A percentile compares a stretch with the other conserved stretches of the same genome.
phyloP scores from a whole-genome alignment of 179 eudicot species.

The Vitellaria paradoxa region DNA sequence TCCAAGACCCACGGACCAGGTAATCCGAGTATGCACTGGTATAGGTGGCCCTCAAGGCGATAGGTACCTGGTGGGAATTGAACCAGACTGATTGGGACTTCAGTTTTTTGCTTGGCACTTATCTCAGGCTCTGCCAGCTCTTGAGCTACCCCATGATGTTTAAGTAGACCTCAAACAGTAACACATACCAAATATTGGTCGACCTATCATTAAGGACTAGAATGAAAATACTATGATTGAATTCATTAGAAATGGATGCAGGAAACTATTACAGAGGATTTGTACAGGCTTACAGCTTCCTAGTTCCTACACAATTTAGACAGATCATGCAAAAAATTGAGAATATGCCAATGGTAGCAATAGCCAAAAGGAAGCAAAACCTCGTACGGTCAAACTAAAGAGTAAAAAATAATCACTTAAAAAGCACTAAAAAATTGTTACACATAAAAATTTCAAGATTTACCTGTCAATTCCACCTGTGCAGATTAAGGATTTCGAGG shows the following conservation, averaged over 20 bases:
- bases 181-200: neutral
- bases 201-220: neutral
- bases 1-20: no score
- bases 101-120: no score
- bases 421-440: neutral
- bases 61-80: no score
- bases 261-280: neutral
- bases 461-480: constrained; percentile 62
- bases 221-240: neutral
- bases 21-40: no score
- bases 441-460: neutral
- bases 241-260: neutral
- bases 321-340: neutral
- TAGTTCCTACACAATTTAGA: neutral
- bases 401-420: neutral
- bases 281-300: neutral
- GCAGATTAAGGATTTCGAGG: constrained; percentile 63
- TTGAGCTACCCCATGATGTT: no score
- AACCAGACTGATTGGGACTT: no score
- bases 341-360: neutral
- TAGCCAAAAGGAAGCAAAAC: neutral
- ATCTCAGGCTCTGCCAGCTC: no score
- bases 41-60: no score
- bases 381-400: no score
- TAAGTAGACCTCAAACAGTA: neutral